Conservation (phyloP, 495 filamentous ascomycete species). For the Geopyxis carbonaria region DNA sequence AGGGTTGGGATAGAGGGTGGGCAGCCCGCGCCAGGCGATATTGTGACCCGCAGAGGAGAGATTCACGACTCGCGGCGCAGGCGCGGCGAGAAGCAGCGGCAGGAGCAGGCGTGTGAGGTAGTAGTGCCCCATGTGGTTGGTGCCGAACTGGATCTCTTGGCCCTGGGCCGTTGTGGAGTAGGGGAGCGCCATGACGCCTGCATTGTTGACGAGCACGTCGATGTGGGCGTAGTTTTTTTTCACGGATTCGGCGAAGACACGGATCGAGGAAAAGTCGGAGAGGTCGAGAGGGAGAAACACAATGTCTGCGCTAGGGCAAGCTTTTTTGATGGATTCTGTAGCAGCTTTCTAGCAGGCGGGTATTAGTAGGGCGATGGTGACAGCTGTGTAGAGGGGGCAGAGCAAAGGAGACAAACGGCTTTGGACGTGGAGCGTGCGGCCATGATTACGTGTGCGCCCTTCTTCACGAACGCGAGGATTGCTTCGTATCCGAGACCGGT, state of each 20-base stretch:
- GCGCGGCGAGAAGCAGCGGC: constrained; percentile 31
- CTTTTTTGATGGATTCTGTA: constrained; percentile 9
- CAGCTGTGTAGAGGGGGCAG: neutral
- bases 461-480: constrained; percentile 30
- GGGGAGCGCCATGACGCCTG: constrained; percentile 45
- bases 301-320: constrained; percentile 7
- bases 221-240: constrained; percentile 20
- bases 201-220: constrained; percentile 55
- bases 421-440: constrained; percentile 30
- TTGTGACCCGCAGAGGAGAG: constrained; percentile 8
- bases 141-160: constrained; percentile 56
- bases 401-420: constrained; percentile 8
- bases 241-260: constrained; percentile 4
- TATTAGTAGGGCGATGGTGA: neutral
- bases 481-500: constrained; percentile 34
- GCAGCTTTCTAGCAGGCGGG: constrained; percentile 3
- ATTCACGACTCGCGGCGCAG: constrained; percentile 12
- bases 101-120: constrained; percentile 47
- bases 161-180: constrained; percentile 38
- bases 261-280: constrained; percentile 6
- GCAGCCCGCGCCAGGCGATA: constrained; percentile 1
- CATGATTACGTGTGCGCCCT: constrained; percentile 36
- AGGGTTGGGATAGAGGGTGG: neutral
- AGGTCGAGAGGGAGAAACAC: constrained; percentile 13
- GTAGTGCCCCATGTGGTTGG: constrained; percentile 53